Evolutionary conservation across 1,284 basidiomycete species (phyloP).

Genomic region (Rhodotorula glutinis): DNA sequence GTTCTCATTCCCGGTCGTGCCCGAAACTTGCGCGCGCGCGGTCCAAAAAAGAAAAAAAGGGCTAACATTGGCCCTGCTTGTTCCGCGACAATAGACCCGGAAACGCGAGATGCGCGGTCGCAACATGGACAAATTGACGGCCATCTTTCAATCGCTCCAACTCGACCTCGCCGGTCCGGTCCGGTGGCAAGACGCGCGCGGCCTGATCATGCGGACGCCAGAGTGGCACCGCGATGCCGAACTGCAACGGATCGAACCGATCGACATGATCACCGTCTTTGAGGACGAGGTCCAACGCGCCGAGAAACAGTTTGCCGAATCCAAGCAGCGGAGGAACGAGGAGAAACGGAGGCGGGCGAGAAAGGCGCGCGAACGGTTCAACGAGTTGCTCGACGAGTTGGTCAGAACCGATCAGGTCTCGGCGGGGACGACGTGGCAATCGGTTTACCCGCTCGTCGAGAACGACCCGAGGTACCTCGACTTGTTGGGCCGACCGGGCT

Average conservation of each 20-base stretch:
- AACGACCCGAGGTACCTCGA: conserved; percentile 76
- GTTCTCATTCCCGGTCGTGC: too few relatives aligned
- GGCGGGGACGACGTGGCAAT: conserved; percentile 85
- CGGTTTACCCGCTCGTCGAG: conserved; percentile 71
- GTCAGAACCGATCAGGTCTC: conserved; percentile 66
- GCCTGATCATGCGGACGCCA: conserved; percentile 67
- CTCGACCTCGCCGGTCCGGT: conserved; percentile 83
- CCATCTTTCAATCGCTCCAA: conserved; percentile 47
- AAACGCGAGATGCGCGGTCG: conserved; percentile 62
- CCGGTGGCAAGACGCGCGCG: conserved; percentile 78
- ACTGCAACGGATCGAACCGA: conserved; percentile 72
- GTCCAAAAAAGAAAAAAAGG: too few relatives aligned
- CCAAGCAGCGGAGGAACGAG: conserved; percentile 69
- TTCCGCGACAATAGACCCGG: conserved; percentile 16
- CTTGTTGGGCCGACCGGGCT: conserved; percentile 79
- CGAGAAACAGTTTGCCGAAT: conserved; percentile 82
- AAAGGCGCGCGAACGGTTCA: conserved; percentile 84
- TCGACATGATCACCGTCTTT: conserved; percentile 85
- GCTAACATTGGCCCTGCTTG: too few relatives aligned
- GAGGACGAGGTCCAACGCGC: conserved; percentile 84
- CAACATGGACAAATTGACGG: conserved; percentile 66
- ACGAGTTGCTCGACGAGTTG: conserved; percentile 71
- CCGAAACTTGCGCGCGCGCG: too few relatives aligned
- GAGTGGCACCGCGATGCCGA: conserved; percentile 72
- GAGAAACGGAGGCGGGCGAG: conserved; percentile 76